Percentiles rank a stretch among this genome's conserved stretches.
phyloP scores from a whole-genome alignment of 768 basidiomycete genomes.

The Leccinum ochraceum region DNA sequence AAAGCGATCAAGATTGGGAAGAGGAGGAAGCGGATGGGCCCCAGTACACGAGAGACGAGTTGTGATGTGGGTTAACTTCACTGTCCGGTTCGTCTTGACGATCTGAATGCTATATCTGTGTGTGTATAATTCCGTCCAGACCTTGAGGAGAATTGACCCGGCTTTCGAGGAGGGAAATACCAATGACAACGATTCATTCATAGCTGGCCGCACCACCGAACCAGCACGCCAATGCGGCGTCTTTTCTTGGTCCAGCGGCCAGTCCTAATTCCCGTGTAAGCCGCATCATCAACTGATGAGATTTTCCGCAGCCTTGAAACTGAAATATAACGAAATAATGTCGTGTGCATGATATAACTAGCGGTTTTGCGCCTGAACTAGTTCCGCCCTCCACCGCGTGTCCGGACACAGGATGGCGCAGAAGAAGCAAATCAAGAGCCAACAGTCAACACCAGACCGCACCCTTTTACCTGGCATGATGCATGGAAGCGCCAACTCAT shows the following conservation, averaged over 20 bases:
- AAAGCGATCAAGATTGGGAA: conserved; percentile 24
- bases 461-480: background rate
- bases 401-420: conserved; percentile 2
- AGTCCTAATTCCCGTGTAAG: conserved; percentile 25
- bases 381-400: conserved; percentile 3
- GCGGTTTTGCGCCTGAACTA: conserved; percentile 10
- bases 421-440: conserved; percentile 5
- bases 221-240: conserved; percentile 11
- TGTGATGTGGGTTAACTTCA: conserved; percentile 31
- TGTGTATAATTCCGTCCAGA: background rate
- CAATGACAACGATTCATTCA: conserved; percentile 14
- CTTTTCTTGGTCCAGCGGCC: conserved; percentile 8
- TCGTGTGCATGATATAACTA: conserved; percentile 15
- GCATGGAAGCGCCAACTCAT: background rate
- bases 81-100: conserved; percentile 15
- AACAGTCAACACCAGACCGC: background rate
- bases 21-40: conserved; percentile 35
- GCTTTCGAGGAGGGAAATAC: conserved; percentile 3
- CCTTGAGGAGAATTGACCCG: background rate
- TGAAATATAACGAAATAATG: conserved; percentile 9
- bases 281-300: conserved; percentile 5
- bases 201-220: conserved; percentile 22
- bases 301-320: conserved; percentile 10
- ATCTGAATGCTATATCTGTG: conserved; percentile 18
- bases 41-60: conserved; percentile 32